Percentiles rank a stretch among this genome's conserved stretches.
phyloP scores from a whole-genome alignment of 2,329 filamentous ascomycete genomes.

The Byssoonygena ceratinophila region DNA sequence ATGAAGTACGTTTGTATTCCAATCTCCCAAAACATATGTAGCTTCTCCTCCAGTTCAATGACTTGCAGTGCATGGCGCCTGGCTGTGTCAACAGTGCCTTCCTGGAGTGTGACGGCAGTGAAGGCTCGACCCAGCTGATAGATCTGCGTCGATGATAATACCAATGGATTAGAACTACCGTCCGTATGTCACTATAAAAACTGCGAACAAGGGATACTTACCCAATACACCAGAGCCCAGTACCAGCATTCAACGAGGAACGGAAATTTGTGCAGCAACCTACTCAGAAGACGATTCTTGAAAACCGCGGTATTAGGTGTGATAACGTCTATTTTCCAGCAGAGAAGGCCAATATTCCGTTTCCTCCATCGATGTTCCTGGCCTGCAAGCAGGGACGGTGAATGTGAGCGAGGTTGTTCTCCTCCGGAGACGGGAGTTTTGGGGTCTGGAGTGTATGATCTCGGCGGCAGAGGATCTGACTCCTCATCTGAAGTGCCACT shows the following conservation, averaged over 20 bases:
- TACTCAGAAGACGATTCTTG: conserved; percentile 50
- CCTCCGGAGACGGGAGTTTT: not conserved
- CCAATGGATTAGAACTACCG: not conserved
- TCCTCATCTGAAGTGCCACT: not conserved
- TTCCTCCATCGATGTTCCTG: conserved; percentile 43
- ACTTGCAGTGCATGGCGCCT: conserved; percentile 58
- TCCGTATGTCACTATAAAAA: not conserved
- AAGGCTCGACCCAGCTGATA: conserved; percentile 66
- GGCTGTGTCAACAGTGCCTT: conserved; percentile 57
- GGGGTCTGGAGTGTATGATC: not conserved
- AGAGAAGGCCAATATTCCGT: conserved; percentile 40
- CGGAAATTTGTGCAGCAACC: conserved; percentile 55
- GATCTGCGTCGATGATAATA: conserved; percentile 39
- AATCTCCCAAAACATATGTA: conserved; percentile 56
- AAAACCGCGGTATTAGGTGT: conserved; percentile 55
- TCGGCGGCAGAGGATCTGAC: not conserved
- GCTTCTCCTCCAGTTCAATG: conserved; percentile 53
- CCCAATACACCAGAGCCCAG: conserved; percentile 68
- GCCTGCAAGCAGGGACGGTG: conserved; percentile 33
- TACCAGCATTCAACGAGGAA: conserved; percentile 69
- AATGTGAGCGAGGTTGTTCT: conserved; percentile 23
- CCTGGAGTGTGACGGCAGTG: conserved; percentile 57
- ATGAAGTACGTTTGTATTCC: conserved; percentile 51
- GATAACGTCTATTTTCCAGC: conserved; percentile 40
- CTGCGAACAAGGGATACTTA: conserved; percentile 33